Evolutionary conservation across 2,329 filamentous ascomycete species (phyloP), one percentile per base, ranked within the genome.

Genomic region (Lomentospora prolificans): DNA sequence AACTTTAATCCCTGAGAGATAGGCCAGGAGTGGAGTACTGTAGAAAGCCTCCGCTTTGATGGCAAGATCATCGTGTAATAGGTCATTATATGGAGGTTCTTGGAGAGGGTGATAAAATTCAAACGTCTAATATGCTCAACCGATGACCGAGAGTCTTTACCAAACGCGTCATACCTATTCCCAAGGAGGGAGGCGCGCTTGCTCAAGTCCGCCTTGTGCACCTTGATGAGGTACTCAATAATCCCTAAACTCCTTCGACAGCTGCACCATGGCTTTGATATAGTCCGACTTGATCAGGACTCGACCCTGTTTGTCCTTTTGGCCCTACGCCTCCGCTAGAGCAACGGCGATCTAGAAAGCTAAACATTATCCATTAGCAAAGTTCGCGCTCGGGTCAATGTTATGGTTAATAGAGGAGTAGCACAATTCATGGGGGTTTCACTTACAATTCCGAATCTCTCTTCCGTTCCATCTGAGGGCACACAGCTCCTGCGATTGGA

Each of bases 171-270:
- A 33, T 33, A 33, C 30, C 30, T 33, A 12, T 33, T 33, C 7
- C 30, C 30, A 6, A 33, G 6, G 7, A 6, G 30, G 12, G 30
- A 33, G 12, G 30, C 30, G n/a, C 30, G 6, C 12, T 33, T 33
- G 30, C 30, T 33, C 30, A 33, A 12, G 12, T 33, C 30, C 30
- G 7, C 30, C 30, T 33, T 33, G 30, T 33, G 30, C 30, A 60
- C 53, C 9, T 51, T 41, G n/a, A n/a, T n/a, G n/a, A n/a, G n/a
- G n/a, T 14, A 50, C 57, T 4, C 62, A 56, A 31, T 62, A 63
- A 25, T 61, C 58, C 46, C 59, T 59, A 52, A 64, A 64, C 1
- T 62, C 60, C 2, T 53, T 57, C 12, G 60, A 63, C 57, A 63
- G 58, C 56, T 61, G 59, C 2, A 62, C 61, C 1, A 62, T 61